A percentile compares a stretch with the other conserved stretches of the same genome.
phyloP scores from a whole-genome alignment of 148 eudicot genomes.

The Amaranthus cruentus region DNA sequence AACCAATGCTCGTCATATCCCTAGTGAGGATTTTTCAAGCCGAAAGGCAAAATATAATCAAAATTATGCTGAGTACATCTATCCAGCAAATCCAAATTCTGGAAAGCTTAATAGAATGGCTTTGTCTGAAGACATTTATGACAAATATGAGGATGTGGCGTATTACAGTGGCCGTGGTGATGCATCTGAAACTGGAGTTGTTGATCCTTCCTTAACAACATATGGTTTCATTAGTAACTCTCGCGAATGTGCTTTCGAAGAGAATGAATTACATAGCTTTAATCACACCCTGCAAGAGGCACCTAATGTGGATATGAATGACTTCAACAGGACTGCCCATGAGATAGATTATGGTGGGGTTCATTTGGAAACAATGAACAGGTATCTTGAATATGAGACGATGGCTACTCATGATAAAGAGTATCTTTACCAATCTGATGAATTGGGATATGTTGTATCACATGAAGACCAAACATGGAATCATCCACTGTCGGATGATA shows the following conservation, averaged over 20 bases:
- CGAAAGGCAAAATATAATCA: slow-evolving; percentile 13
- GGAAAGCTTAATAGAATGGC: neutral
- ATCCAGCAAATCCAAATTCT: slow-evolving; percentile 20
- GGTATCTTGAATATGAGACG: slow-evolving; percentile 13
- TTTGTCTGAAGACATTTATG: slow-evolving; percentile 6
- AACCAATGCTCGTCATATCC: neutral
- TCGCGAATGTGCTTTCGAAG: neutral
- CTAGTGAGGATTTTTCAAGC: neutral
- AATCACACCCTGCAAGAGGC: slow-evolving; percentile 17
- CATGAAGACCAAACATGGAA: slow-evolving; percentile 1
- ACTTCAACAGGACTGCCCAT: slow-evolving; percentile 9
- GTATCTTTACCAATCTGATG: slow-evolving; percentile 22
- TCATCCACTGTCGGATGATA: neutral
- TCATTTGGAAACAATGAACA: slow-evolving; percentile 4
- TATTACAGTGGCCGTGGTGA: slow-evolving; percentile 7
- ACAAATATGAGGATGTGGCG: slow-evolving; percentile 6
- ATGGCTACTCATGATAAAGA: slow-evolving; percentile 16
- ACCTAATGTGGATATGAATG: slow-evolving; percentile 17
- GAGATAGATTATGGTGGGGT: slow-evolving; percentile 18
- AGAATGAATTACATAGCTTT: slow-evolving; percentile 14
- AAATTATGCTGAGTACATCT: neutral
- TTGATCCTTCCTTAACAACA: slow-evolving; percentile 11
- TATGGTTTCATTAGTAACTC: slow-evolving; percentile 7
- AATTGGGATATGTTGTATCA: neutral
- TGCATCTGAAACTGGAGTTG: neutral